These are phyloP conservation scores for Ustanciosporium gigantosporum DNA, from an alignment of 1,284 basidiomycete genomes.

Conservation along the genomic window DNA sequence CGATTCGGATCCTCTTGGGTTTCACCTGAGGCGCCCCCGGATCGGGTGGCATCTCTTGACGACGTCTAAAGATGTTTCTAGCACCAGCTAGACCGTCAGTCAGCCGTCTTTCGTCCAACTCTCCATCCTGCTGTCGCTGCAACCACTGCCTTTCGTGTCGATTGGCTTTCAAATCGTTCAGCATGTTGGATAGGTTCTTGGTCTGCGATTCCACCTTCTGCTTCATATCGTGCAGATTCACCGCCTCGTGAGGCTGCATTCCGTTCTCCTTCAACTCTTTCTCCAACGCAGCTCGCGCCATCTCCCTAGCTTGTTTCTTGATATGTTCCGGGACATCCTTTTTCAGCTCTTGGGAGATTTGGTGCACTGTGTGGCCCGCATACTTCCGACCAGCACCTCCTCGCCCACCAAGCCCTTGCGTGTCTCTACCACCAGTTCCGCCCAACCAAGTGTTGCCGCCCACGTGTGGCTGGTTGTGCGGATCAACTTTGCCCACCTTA, in stretches of 20 bases:
- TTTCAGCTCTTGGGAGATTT: constrained; percentile 58
- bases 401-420: constrained; percentile 60
- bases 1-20: constrained; percentile 61
- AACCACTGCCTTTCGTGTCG: constrained; percentile 61
- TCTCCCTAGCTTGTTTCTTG: constrained; percentile 59
- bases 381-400: constrained; percentile 56
- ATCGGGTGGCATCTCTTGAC: constrained; percentile 57
- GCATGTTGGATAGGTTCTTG: constrained; percentile 50
- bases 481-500: constrained; percentile 61
- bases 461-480: constrained; percentile 55
- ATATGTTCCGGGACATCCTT: constrained; percentile 60
- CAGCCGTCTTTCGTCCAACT: constrained; percentile 61
- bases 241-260: constrained; percentile 56
- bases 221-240: constrained; percentile 54
- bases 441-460: constrained; percentile 62
- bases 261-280: constrained; percentile 58
- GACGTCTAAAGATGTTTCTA: constrained; percentile 58
- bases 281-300: constrained; percentile 60
- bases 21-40: constrained; percentile 59
- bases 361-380: constrained; percentile 59
- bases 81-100: constrained; percentile 62
- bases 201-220: constrained; percentile 51
- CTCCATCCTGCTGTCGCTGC: constrained; percentile 61
- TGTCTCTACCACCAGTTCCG: constrained; percentile 61
- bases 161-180: constrained; percentile 60